phyloP scores from a whole-genome alignment of 306 rosid genomes.

The Arachis hypogaea region DNA sequence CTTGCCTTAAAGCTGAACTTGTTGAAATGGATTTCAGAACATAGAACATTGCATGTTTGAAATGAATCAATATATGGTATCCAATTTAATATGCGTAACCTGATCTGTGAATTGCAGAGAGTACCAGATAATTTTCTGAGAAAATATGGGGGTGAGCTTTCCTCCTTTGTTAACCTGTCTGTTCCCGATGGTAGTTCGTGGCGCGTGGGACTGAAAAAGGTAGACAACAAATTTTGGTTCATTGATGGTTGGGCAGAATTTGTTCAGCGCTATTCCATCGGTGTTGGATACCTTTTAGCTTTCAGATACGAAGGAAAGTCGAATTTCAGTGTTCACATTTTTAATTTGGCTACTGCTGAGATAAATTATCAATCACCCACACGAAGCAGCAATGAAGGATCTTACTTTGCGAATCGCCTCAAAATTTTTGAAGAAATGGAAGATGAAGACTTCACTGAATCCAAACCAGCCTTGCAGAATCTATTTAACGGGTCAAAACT shows the following conservation, averaged over 20 bases:
- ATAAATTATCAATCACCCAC: slow-evolving; percentile 65
- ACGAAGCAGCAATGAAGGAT: slow-evolving; percentile 47
- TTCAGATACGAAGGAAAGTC: slow-evolving; percentile 89
- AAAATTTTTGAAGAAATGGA: slow-evolving; percentile 78
- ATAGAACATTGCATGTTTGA: background rate
- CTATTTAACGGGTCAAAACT: slow-evolving; percentile 79
- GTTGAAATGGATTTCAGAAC: background rate
- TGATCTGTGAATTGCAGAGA: slow-evolving; percentile 63
- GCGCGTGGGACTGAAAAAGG: slow-evolving; percentile 73
- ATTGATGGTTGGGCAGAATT: slow-evolving; percentile 87
- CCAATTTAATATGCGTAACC: slow-evolving; percentile 36
- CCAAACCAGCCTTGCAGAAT: slow-evolving; percentile 62
- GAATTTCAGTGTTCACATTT: slow-evolving; percentile 68
- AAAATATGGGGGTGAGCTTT: slow-evolving; percentile 69
- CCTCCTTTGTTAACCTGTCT: slow-evolving; percentile 58
- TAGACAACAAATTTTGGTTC: slow-evolving; percentile 73
- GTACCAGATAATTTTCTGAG: slow-evolving; percentile 79
- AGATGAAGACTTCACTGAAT: slow-evolving; percentile 69
- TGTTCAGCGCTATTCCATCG: slow-evolving; percentile 65
- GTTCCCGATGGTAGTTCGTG: slow-evolving; percentile 85
- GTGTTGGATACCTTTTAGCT: slow-evolving; percentile 70
- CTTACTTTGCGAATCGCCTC: slow-evolving; percentile 50
- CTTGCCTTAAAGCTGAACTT: slow-evolving; percentile 17
- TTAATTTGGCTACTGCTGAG: slow-evolving; percentile 72
- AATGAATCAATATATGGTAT: background rate